Evolutionary conservation across 2,329 filamentous ascomycete genomes (phyloP).

Genomic region (Septoria linicola): DNA sequence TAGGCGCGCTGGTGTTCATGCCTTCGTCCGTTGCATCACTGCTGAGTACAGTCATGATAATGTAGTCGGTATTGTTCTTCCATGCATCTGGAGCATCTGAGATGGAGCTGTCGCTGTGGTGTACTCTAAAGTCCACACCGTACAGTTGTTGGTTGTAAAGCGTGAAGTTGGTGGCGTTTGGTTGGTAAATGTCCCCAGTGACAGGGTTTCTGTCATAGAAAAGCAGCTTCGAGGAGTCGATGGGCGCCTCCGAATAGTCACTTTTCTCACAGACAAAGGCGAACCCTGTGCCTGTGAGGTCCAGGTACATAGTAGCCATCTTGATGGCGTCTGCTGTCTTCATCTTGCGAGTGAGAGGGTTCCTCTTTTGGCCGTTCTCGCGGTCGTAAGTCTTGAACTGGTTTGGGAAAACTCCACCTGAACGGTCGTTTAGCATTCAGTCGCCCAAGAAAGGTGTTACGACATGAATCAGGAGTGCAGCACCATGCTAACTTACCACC

Average conservation of each 20-base stretch:
- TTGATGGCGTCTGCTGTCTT: background rate
- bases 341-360: background rate
- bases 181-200: background rate
- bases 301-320: background rate
- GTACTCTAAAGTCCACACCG: slow-evolving; percentile 1
- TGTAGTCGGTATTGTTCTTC: slow-evolving; percentile 6
- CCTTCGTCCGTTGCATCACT: background rate
- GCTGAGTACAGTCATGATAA: background rate
- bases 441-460: no score
- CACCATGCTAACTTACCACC: background rate
- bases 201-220: background rate
- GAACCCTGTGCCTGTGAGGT: slow-evolving; percentile 21
- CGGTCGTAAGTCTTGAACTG: slow-evolving; percentile 3
- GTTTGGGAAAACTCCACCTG: slow-evolving; percentile 12
- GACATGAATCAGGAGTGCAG: no score
- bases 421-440: no score
- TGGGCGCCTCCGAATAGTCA: no score
- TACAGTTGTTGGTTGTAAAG: slow-evolving; percentile 8
- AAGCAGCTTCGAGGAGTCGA: no score
- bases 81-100: slow-evolving; percentile 3
- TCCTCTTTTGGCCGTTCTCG: background rate
- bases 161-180: slow-evolving; percentile 5
- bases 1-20: background rate
- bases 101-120: background rate
- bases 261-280: slow-evolving; percentile 20